phyloP scores from a whole-genome alignment of 2,329 filamentous ascomycete genomes.

The Pestalotiopsis sp. region DNA sequence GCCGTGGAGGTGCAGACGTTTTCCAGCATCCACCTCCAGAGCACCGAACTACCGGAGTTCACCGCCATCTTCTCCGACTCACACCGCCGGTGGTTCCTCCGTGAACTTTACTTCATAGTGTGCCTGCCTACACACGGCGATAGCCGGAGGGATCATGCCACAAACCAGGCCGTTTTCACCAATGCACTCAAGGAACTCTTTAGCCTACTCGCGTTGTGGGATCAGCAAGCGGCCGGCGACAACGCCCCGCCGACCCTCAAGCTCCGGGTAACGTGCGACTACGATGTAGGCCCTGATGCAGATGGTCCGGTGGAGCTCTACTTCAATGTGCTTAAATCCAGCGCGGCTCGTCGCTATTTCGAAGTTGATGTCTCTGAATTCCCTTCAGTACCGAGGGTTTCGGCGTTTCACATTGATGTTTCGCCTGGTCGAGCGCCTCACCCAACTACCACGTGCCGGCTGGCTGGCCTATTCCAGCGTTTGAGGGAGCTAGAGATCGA shows the following conservation, averaged over 20 bases:
- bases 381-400: neutral
- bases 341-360: neutral
- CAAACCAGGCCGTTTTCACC: neutral
- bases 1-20: neutral
- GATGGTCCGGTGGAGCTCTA: neutral
- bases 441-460: neutral
- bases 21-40: neutral
- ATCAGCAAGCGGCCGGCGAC: neutral
- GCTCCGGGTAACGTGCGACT: neutral
- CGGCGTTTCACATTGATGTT: neutral
- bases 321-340: neutral
- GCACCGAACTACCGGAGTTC: neutral
- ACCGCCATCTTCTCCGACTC: neutral
- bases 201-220: neutral
- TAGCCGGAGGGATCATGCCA: neutral
- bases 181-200: neutral
- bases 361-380: neutral
- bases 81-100: neutral
- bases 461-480: neutral
- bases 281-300: neutral
- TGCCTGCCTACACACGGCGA: neutral
- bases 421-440: neutral
- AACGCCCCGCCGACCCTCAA: neutral
- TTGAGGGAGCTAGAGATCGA: neutral
- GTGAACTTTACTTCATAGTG: neutral